These are phyloP conservation scores for Medicago truncatula DNA, from an alignment of 306 rosid species.

Conservation along the genomic window DNA sequence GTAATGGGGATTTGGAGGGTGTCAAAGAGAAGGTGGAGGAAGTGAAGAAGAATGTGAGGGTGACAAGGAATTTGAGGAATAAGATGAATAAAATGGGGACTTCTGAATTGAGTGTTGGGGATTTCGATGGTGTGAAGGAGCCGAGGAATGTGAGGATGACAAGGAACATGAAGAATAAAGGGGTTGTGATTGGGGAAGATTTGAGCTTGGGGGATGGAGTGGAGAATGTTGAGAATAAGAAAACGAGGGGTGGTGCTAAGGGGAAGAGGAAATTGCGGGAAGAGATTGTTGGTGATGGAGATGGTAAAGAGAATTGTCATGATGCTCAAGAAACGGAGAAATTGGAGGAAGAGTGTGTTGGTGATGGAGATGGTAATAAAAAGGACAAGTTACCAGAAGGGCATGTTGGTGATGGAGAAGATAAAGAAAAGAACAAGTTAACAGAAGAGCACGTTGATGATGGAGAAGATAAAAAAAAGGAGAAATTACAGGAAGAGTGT, in stretches of 20 bases:
- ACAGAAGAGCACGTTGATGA: too few relatives aligned
- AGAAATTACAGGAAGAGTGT: slow-evolving; percentile 31
- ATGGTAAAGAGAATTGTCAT: too few relatives aligned
- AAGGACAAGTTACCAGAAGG: too few relatives aligned
- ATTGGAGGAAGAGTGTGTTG: slow-evolving; percentile 6
- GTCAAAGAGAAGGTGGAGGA: too few relatives aligned
- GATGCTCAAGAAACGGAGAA: too few relatives aligned
- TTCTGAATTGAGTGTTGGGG: background rate
- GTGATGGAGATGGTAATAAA: slow-evolving; percentile 22
- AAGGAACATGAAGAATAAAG: background rate
- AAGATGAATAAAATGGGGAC: background rate
- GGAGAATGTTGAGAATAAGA: slow-evolving; percentile 48
- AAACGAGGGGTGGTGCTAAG: slow-evolving; percentile 33
- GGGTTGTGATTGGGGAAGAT: slow-evolving; percentile 26
- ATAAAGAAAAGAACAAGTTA: background rate
- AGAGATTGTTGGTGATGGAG: slow-evolving; percentile 25
- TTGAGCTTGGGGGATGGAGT: slow-evolving; percentile 37
- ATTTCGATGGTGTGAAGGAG: slow-evolving; percentile 13
- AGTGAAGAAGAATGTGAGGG: background rate
- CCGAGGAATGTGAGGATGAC: slow-evolving; percentile 8
- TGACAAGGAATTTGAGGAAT: slow-evolving; percentile 7
- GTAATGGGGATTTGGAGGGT: too few relatives aligned
- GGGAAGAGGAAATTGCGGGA: slow-evolving; percentile 13
- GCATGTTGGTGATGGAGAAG: too few relatives aligned
- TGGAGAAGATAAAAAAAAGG: background rate